Percentiles rank a stretch among this genome's conserved stretches.
Evolutionary conservation across 2,329 filamentous ascomycete species (phyloP).

Genomic region (Aureobasidium sp.): DNA sequence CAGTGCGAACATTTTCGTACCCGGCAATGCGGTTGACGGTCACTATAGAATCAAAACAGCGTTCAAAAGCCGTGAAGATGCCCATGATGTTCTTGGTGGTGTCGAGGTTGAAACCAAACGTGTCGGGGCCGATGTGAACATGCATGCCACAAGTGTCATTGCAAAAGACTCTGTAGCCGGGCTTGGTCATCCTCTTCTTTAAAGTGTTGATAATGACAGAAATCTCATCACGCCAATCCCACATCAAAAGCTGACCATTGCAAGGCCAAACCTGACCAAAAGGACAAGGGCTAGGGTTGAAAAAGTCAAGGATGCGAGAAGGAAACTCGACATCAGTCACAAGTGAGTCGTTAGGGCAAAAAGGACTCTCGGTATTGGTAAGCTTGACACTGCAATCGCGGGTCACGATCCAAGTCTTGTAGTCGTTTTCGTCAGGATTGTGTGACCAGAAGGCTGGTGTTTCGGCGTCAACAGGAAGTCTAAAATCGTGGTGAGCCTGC

Average conservation of each 20-base stretch:
- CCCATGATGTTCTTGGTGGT: not conserved
- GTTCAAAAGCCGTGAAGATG: slow-evolving; percentile 1
- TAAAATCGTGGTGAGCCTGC: not conserved
- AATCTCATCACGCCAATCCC: slow-evolving; percentile 6
- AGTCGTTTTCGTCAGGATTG: not conserved
- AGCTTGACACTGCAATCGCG: not conserved
- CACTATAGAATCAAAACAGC: not conserved
- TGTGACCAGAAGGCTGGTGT: not conserved
- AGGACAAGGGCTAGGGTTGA: not conserved
- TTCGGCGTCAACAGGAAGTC: not conserved
- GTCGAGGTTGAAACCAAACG: not conserved
- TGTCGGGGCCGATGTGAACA: not conserved
- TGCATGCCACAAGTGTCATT: not conserved
- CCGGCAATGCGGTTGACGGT: not conserved
- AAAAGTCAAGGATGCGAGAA: not conserved
- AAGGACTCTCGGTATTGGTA: not conserved
- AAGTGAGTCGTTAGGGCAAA: not conserved
- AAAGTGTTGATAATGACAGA: not conserved
- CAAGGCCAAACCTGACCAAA: not conserved
- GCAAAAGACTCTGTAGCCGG: not conserved
- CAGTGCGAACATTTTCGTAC: not conserved
- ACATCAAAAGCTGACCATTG: not conserved
- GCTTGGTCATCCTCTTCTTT: not conserved
- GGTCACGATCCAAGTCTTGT: not conserved
- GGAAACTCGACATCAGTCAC: not conserved